Base-by-base conservation (phyloP, 306 rosid genomes). In the Adenanthera pavonina region DNA sequence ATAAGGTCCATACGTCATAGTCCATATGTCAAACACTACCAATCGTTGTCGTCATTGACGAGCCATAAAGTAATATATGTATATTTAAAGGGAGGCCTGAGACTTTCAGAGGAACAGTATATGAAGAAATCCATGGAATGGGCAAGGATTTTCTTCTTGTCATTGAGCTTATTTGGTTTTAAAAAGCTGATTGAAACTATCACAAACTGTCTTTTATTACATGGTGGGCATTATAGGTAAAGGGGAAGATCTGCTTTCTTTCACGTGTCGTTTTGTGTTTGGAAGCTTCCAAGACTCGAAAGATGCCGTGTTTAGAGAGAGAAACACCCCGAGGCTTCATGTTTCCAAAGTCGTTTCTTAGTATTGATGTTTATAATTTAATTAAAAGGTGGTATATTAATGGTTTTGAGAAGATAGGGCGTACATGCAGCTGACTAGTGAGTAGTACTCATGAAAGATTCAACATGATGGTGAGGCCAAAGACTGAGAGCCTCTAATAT, bases 201-300 rank as follows among this genome's bases (percentile, higher is more conserved):
- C 66, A 78, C 34, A 69, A 74, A 85, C 80, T 89, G 94, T 90
- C 87, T 85, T 86, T 77, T 90, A 85, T 89, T 82, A 74, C 71
- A 90, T 92, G 91, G 94, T 84, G 80, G 88, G 87, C 74, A 84
- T 82, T 86, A 84, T 78, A 74, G 34, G 81, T 82, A 64, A 86
- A 88, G 88, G 89, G 88, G 30, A 75, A 84, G 60, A 54, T 46
- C 81, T 81, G 80, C 78, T 60, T 86, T 82, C 83, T 86, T 84
- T 85, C 82, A 40, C 83, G 47, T 91, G 99, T 90, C 87, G 17
- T 86, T 80, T 46, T 82, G 49, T 82, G 41, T 49, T 90, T 95
- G 99, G 97, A 95, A 91, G 72, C 86, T 90, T 93, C 90, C 78
- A 85, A 72, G 84, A 90, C 89, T 76, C 82, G 82, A 78, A 60